Conservation (phyloP, 257 asterid species). For the Solanum gandarillasii region DNA sequence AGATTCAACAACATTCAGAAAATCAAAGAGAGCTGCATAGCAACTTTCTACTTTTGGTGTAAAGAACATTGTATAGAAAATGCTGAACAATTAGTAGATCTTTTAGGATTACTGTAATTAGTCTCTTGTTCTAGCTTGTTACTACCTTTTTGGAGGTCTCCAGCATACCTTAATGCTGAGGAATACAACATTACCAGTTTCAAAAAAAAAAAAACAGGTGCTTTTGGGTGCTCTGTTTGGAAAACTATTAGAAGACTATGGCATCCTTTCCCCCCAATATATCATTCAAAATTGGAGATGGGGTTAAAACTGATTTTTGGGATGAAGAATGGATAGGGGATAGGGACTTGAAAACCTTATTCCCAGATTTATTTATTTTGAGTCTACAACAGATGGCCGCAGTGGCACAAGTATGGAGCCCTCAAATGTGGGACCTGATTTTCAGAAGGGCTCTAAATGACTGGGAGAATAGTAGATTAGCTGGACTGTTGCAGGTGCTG, state of each 20-base stretch:
- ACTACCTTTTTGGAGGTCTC: no score
- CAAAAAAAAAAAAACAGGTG: background rate
- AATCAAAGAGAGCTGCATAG: no score
- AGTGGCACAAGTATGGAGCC: background rate
- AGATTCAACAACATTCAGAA: no score
- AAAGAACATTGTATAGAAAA: no score
- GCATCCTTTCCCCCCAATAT: background rate
- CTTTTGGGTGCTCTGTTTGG: background rate
- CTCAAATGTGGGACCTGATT: background rate
- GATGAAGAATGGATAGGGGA: background rate
- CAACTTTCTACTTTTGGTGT: no score
- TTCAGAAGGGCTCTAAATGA: background rate
- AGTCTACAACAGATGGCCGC: background rate
- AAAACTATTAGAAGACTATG: background rate
- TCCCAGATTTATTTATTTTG: background rate
- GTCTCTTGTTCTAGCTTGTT: no score
- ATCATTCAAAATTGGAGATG: background rate
- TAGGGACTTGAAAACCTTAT: background rate
- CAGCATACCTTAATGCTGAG: no score
- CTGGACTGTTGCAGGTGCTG: background rate
- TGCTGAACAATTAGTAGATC: no score
- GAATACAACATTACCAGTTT: no score
- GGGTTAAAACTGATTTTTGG: background rate
- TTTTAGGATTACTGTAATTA: no score
- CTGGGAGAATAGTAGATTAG: background rate